phyloP scores from a whole-genome alignment of 495 filamentous ascomycete genomes.

The Talaromyces thailandensis region DNA sequence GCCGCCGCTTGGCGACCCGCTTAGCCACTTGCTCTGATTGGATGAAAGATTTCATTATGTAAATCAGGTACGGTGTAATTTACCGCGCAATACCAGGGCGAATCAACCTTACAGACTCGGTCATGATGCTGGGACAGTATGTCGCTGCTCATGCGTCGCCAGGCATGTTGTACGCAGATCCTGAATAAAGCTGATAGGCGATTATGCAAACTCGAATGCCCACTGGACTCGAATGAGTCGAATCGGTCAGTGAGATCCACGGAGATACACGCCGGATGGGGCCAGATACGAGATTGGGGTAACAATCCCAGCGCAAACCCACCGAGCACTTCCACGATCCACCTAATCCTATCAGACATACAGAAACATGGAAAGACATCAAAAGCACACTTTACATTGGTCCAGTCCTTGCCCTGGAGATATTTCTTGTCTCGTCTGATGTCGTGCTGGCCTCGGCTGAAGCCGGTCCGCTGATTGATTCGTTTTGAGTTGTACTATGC shows the following conservation, averaged over 20 bases:
- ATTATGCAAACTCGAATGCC: background rate
- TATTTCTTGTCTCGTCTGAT: background rate
- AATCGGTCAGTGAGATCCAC: background rate
- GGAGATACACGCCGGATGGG: background rate
- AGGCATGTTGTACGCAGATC: background rate
- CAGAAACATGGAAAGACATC: background rate
- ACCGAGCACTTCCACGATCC: background rate
- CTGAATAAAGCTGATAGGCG: background rate
- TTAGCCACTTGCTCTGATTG: background rate
- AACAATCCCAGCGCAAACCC: no score
- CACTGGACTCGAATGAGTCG: background rate
- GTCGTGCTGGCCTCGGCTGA: background rate
- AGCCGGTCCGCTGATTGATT: background rate
- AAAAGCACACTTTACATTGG: background rate
- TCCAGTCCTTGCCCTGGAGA: background rate
- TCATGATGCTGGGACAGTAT: no score
- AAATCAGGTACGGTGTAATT: background rate
- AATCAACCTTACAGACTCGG: background rate
- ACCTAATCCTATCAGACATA: background rate
- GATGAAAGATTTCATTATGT: background rate
- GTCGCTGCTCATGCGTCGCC: no score
- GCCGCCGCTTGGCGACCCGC: background rate
- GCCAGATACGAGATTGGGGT: background rate
- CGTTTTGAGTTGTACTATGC: background rate
- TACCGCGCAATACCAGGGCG: background rate